Conservation (phyloP, 1,139 yeast genomes). For the Pneumocystis oryctolagi region DNA sequence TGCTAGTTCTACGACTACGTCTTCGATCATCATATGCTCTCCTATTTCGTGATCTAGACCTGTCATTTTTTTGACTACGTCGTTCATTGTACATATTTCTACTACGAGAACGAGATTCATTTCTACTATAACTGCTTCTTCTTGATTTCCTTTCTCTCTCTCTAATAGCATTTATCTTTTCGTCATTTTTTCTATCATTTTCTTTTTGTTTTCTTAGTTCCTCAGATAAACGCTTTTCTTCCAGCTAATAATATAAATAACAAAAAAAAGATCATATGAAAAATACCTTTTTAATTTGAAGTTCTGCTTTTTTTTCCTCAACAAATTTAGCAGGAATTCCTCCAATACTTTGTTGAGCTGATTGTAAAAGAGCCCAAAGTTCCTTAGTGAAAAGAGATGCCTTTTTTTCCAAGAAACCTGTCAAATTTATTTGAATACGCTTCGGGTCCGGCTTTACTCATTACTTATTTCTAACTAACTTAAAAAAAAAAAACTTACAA, state of each 20-base stretch:
- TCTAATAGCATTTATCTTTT: neutral
- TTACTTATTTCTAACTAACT: neutral
- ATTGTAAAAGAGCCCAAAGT: constrained; percentile 19
- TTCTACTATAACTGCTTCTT: neutral
- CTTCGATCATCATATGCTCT: neutral
- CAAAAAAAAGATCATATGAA: neutral
- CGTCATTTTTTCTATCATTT: neutral
- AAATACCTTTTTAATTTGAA: constrained; percentile 5
- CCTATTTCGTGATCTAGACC: neutral
- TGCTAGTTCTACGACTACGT: neutral
- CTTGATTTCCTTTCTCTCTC: neutral
- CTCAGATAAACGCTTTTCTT: neutral
- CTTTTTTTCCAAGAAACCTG: constrained; percentile 18
- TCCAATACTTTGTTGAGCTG: constrained; percentile 18
- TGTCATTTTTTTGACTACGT: neutral
- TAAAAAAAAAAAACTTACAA: neutral
- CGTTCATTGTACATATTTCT: neutral
- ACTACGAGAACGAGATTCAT: neutral
- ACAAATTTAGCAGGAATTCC: constrained; percentile 19
- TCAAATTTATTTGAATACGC: constrained; percentile 15
- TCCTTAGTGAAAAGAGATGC: constrained; percentile 17
- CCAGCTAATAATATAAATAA: neutral
- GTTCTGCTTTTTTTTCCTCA: constrained; percentile 16
- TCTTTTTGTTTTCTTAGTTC: neutral
- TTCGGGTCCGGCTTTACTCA: constrained; percentile 14